Evolutionary conservation across 495 filamentous ascomycete species (phyloP).

Genomic region (Penicillium cataractarum): DNA sequence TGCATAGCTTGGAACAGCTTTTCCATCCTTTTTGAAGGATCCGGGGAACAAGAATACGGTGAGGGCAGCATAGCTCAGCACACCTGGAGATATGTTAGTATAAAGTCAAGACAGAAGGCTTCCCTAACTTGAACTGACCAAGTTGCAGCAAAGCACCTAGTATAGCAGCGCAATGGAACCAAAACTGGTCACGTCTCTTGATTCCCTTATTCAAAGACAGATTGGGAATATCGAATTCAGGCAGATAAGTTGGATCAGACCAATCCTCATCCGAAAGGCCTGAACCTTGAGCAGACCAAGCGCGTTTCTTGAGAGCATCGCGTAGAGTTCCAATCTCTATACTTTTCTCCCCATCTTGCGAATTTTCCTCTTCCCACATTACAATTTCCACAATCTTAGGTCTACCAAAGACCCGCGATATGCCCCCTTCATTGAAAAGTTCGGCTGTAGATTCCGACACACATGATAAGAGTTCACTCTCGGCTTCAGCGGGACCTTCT

Average conservation of each 20-base stretch:
- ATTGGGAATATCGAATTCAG: constrained; percentile 48
- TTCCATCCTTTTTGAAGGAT: constrained; percentile 35
- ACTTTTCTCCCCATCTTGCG: constrained; percentile 12
- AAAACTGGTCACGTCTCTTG: constrained; percentile 30
- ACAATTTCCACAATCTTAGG: constrained; percentile 48
- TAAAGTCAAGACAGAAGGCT: too few relatives aligned
- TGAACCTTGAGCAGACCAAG: constrained; percentile 24
- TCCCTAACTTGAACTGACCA: constrained; percentile 24
- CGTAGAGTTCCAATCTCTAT: constrained; percentile 35
- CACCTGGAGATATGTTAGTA: constrained; percentile 24
- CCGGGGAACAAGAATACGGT: constrained; percentile 38
- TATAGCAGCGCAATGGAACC: constrained; percentile 40
- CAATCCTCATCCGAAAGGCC: neutral
- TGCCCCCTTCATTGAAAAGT: constrained; percentile 47
- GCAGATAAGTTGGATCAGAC: constrained; percentile 5
- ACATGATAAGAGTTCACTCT: constrained; percentile 46
- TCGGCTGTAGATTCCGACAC: constrained; percentile 48
- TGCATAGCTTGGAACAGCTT: constrained; percentile 38
- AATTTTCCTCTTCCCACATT: constrained; percentile 35
- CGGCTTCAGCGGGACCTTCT: constrained; percentile 45
- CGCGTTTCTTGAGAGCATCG: constrained; percentile 29
- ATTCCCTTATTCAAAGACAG: constrained; percentile 53
- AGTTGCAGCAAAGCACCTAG: constrained; percentile 36
- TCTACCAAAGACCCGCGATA: constrained; percentile 45
- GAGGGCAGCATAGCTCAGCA: constrained; percentile 36